Percentiles rank a stretch among this genome's conserved stretches.
Conservation (phyloP, 495 filamentous ascomycete species). For the Penicillium riverlandense region DNA sequence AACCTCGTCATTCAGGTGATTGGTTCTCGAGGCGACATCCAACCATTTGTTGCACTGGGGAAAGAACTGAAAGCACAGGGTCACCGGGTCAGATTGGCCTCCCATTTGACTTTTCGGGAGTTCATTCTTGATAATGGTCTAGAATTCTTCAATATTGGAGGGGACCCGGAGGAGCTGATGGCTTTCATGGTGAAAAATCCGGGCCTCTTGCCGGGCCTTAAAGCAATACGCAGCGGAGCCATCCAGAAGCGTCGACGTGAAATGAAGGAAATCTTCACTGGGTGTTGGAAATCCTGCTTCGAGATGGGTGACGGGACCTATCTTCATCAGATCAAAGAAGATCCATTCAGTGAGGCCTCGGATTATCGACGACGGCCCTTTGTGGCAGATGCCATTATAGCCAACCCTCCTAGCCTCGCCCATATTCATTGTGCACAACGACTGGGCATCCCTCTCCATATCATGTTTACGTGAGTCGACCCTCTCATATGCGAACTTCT, state of each 20-base stretch:
- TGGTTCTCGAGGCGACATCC: conserved; percentile 68
- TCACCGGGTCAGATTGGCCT: conserved; percentile 71
- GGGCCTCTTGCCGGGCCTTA: conserved; percentile 65
- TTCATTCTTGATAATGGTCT: conserved; percentile 62
- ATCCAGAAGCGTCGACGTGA: conserved; percentile 54
- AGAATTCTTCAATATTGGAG: conserved; percentile 76
- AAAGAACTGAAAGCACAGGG: conserved; percentile 56
- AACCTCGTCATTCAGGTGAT: conserved; percentile 79
- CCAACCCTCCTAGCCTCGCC: conserved; percentile 77
- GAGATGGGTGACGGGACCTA: conserved; percentile 52
- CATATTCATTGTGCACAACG: conserved; percentile 76
- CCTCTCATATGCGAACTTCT: conserved; percentile 15
- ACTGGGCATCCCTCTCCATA: conserved; percentile 67
- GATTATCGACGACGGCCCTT: conserved; percentile 48
- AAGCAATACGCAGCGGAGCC: conserved; percentile 60
- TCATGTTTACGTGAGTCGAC: conserved; percentile 68
- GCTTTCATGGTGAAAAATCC: conserved; percentile 84
- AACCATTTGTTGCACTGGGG: conserved; percentile 66
- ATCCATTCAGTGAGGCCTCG: conserved; percentile 25
- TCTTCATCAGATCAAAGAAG: conserved; percentile 33
- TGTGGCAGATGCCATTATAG: conserved; percentile 75
- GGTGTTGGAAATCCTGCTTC: conserved; percentile 73
- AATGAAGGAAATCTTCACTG: conserved; percentile 63
- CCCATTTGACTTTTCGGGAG: conserved; percentile 62
- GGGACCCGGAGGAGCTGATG: conserved; percentile 78